Conservation (phyloP, 345 rosid genomes). For the Excoecaria agallocha region DNA sequence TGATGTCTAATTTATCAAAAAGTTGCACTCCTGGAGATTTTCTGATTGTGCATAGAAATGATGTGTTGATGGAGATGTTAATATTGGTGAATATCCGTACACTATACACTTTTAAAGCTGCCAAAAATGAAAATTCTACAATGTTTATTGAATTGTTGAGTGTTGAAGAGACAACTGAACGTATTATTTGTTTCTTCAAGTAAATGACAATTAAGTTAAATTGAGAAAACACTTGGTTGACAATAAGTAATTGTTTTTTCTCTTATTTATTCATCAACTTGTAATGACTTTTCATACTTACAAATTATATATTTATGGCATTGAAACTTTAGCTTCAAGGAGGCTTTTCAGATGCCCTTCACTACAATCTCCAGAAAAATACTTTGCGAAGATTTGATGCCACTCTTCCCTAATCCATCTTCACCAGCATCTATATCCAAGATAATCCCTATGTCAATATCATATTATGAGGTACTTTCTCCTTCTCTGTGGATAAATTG, state of each 20-base stretch:
- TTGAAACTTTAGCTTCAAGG: constrained; percentile 57
- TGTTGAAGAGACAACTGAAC: neutral
- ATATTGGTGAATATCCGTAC: neutral
- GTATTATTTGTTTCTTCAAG: neutral
- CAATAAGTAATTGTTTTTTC: neutral
- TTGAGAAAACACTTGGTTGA: neutral
- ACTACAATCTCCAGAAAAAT: constrained; percentile 69
- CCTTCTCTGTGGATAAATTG: neutral
- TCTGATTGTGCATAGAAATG: neutral
- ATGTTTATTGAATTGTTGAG: neutral
- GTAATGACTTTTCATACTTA: neutral
- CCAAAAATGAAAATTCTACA: neutral
- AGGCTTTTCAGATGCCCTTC: constrained; percentile 80
- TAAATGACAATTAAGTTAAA: neutral
- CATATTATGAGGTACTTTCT: constrained; percentile 62
- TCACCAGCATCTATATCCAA: constrained; percentile 38
- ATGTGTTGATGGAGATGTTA: neutral
- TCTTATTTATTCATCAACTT: neutral
- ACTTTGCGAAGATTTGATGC: constrained; percentile 52
- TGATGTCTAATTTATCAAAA: neutral
- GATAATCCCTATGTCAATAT: constrained; percentile 62
- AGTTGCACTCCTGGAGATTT: neutral
- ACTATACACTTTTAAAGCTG: neutral
- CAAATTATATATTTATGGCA: constrained; percentile 6
- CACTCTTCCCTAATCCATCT: constrained; percentile 59